Conservation (phyloP, 2,329 filamentous ascomycete species). For the Elsinoe australis region DNA sequence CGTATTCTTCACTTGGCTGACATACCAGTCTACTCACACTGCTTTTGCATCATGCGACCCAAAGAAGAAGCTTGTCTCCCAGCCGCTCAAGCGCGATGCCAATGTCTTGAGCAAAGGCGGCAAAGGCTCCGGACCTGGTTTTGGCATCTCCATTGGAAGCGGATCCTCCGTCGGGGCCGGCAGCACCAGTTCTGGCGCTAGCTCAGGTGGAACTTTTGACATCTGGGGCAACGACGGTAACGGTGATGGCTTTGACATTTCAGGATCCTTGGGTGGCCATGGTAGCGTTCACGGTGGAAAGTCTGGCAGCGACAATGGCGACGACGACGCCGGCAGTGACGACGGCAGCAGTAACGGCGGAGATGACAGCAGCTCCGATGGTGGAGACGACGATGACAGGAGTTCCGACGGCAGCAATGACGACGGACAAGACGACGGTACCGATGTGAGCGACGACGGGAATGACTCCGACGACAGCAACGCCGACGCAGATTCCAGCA, state of each 20-base stretch:
- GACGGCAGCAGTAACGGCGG: not conserved
- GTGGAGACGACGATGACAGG: not conserved
- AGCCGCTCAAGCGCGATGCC: not conserved
- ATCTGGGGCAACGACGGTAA: constrained; percentile 9
- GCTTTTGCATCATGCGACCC: not conserved
- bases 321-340: not conserved
- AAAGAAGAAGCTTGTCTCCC: not conserved
- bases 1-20: not conserved
- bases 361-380: not conserved
- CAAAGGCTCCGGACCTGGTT: not conserved
- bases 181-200: not conserved
- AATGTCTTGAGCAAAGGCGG: not conserved
- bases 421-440: not conserved
- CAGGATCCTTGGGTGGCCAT: not conserved
- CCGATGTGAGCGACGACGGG: not conserved
- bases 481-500: not conserved
- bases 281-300: not conserved
- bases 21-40: not conserved
- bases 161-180: no score
- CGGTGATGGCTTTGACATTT: not conserved
- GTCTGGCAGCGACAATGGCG: not conserved
- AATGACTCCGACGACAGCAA: not conserved
- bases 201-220: not conserved
- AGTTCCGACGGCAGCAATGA: not conserved
- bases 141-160: not conserved